phyloP scores from a whole-genome alignment of 2,329 filamentous ascomycete species.

The Hypoxylon sp. region DNA sequence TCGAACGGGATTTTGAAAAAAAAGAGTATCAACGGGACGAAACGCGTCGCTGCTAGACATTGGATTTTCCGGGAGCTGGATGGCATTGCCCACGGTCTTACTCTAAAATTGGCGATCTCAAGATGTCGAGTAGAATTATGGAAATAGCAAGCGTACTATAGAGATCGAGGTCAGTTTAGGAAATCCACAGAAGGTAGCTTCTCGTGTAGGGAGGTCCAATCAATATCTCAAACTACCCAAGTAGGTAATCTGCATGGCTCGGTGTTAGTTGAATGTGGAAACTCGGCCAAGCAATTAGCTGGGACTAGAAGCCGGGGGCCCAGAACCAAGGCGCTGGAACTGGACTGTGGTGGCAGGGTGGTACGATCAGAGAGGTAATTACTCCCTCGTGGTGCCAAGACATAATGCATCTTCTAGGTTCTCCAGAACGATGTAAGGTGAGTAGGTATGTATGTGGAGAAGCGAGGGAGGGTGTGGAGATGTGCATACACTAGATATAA shows the following conservation, averaged over 20 bases:
- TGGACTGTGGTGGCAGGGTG: constrained; percentile 14
- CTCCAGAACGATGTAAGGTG: constrained; percentile 20
- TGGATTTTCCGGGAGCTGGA: constrained; percentile 66
- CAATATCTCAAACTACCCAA: not conserved
- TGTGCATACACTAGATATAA: constrained; percentile 19
- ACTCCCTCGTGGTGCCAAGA: constrained; percentile 29
- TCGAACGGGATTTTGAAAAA: constrained; percentile 69
- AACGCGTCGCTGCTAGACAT: constrained; percentile 70
- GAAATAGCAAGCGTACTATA: constrained; percentile 18
- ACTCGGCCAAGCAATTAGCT: constrained; percentile 24
- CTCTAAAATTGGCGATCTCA: constrained; percentile 62
- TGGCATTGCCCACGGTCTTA: constrained; percentile 69
- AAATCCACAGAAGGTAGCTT: constrained; percentile 3
- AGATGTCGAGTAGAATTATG: constrained; percentile 62
- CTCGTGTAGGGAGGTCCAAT: not conserved
- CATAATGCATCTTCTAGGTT: constrained; percentile 29
- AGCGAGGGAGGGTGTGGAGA: constrained; percentile 25
- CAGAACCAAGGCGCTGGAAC: constrained; percentile 36
- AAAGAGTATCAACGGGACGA: constrained; percentile 74
- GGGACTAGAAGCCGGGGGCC: constrained; percentile 20
- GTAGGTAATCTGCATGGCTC: constrained; percentile 1
- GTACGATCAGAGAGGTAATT: constrained; percentile 10
- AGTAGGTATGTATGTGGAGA: constrained; percentile 33
- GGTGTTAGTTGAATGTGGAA: constrained; percentile 8
- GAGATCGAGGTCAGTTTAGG: constrained; percentile 20